Evolutionary conservation across 257 asterid species (phyloP).

Genomic region (Solanum medicagineum): DNA sequence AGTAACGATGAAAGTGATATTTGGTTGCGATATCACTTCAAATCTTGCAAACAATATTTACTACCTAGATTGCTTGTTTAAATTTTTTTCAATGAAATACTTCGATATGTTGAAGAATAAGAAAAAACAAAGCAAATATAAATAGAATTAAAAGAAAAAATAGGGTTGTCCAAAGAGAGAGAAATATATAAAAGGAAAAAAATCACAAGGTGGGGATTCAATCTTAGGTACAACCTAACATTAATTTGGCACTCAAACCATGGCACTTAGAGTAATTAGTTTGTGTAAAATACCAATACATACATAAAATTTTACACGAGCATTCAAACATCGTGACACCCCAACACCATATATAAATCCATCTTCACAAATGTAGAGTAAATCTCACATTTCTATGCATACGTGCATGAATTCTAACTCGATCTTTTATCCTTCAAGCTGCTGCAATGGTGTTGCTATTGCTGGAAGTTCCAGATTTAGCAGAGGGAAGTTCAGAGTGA

Average conservation of each 20-base stretch:
- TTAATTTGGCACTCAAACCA: neutral
- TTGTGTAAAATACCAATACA: neutral
- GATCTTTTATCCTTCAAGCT: constrained; percentile 1
- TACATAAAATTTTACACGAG: neutral
- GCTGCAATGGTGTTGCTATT: constrained; percentile 14
- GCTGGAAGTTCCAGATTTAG: constrained; percentile 11
- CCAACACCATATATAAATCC: neutral
- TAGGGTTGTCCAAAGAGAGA: neutral
- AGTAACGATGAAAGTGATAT: neutral
- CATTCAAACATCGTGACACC: neutral
- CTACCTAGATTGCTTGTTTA: neutral
- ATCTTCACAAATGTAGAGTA: neutral
- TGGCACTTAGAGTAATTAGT: neutral
- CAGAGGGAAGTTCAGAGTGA: constrained; percentile 1
- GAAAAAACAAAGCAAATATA: neutral
- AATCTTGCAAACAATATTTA: neutral
- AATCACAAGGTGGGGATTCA: too few relatives aligned
- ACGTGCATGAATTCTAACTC: neutral
- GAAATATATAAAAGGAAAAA: neutral
- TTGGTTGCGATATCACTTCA: neutral
- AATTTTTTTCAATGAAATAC: neutral
- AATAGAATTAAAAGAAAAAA: neutral
- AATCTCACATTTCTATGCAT: neutral
- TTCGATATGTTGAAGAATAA: neutral
- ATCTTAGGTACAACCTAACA: too few relatives aligned